Evolutionary conservation across 495 filamentous ascomycete species (phyloP), one percentile per base, ranked within the genome.

Genomic region (Aspergillus affinis): DNA sequence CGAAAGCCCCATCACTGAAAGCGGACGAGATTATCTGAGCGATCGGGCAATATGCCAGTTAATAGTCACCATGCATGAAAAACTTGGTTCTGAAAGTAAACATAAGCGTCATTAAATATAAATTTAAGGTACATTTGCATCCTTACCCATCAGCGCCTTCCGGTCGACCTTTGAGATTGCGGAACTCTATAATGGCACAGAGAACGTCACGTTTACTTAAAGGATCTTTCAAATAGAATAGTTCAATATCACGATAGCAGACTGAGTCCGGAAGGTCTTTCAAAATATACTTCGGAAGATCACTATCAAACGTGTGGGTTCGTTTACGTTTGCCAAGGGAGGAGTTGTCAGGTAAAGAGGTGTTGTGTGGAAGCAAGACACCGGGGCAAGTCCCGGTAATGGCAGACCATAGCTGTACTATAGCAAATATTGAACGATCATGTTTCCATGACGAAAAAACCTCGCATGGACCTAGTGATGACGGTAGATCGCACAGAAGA

Each of bases 51-150:
- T 72, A 72, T 62, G 47, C 67, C 36, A 74, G 51, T 66, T 72
- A 51, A 27, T 74, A 72, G 52, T 71, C 59, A 36, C 69, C 55
- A 18, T 74, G 55, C 59, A 74, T 70, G 54, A 72, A 71, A 45
- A 73, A 73, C 56, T 71, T 73, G 10, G 64, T 73, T 61, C 65
- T 62, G 17, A 73, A 66, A 21, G n/a, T n/a, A n/a, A n/a, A n/a
- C n/a, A n/a, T n/a, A n/a, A n/a, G n/a, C n/a, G n/a, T n/a, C n/a
- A n/a, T n/a, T n/a, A n/a, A n/a, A n/a, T n/a, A n/a, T n/a, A n/a
- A n/a, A n/a, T n/a, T n/a, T n/a, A n/a, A n/a, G n/a, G n/a, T n/a
- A n/a, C n/a, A n/a, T n/a, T n/a, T n/a, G n/a, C n/a, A n/a, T n/a
- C n/a, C n/a, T n/a, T n/a, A n/a, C n/a, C n/a, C n/a, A n/a, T n/a